These are phyloP conservation scores for Fusarium sp. DNA, from an alignment of 2,329 filamentous ascomycete genomes.

Conservation along the genomic window DNA sequence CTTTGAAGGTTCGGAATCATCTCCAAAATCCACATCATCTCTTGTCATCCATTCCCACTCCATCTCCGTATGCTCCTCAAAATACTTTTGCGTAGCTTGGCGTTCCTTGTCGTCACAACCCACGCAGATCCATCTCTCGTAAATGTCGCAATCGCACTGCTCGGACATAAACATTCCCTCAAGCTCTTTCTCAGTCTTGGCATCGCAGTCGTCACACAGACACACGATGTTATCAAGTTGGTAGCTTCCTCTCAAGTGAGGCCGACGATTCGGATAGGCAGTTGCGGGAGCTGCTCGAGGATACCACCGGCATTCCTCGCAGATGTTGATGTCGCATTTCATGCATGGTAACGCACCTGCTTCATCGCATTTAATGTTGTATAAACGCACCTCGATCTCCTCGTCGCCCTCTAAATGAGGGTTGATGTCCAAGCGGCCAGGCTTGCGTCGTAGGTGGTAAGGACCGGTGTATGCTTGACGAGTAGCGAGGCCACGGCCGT, in stretches of 20 bases:
- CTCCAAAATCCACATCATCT: slow-evolving; percentile 6
- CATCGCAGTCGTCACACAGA: slow-evolving; percentile 26
- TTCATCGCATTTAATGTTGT: slow-evolving; percentile 30
- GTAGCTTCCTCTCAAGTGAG: slow-evolving; percentile 6
- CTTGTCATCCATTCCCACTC: slow-evolving; percentile 7
- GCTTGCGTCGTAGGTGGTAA: background rate
- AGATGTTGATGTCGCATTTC: slow-evolving; percentile 38
- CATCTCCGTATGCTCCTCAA: background rate
- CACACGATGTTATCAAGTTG: slow-evolving; percentile 27
- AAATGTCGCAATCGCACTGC: slow-evolving; percentile 34
- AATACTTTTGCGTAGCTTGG: background rate
- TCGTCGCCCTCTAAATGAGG: slow-evolving; percentile 6
- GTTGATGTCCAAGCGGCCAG: background rate
- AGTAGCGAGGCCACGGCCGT: slow-evolving; percentile 25
- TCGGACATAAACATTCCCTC: slow-evolving; percentile 4
- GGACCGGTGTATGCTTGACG: slow-evolving; percentile 20
- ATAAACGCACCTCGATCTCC: slow-evolving; percentile 30
- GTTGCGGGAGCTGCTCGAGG: slow-evolving; percentile 7
- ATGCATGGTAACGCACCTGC: slow-evolving; percentile 25
- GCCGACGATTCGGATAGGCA: slow-evolving; percentile 8
- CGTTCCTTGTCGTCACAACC: background rate
- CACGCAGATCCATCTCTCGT: slow-evolving; percentile 27
- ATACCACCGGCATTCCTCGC: slow-evolving; percentile 40
- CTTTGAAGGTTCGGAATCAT: slow-evolving; percentile 27
- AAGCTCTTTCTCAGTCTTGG: background rate